Conservation (phyloP, 257 asterid species). For the Prunella vulgaris region DNA sequence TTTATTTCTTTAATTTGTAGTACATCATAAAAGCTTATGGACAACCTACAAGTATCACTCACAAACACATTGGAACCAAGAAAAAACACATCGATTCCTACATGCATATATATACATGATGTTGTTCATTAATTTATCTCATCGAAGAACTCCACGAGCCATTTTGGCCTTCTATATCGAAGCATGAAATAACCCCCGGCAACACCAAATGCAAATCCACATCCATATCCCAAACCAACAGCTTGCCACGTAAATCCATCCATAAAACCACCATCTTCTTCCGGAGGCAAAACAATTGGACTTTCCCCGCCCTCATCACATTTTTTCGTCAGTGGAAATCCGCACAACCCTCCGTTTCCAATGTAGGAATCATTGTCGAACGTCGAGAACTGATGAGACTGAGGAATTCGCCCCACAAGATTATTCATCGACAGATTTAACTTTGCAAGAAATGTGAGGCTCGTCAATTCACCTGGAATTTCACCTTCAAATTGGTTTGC, state of each 20-base stretch:
- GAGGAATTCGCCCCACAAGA: neutral
- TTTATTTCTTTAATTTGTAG: too few species aligned
- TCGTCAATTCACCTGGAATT: neutral
- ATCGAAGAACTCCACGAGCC: neutral
- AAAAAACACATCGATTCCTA: neutral
- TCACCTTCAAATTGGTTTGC: neutral
- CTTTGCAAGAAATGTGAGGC: neutral
- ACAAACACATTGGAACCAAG: neutral
- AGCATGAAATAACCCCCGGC: constrained; percentile 18
- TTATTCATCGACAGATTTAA: neutral
- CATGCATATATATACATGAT: too few species aligned
- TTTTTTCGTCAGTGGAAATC: neutral
- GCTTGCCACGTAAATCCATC: constrained; percentile 26
- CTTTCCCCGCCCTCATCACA: neutral
- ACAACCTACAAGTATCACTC: too few species aligned
- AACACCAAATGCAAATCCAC: constrained; percentile 22
- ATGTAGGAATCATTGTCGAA: neutral
- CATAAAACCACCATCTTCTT: neutral
- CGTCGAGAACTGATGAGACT: neutral
- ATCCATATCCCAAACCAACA: constrained; percentile 25
- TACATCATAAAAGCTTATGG: too few species aligned
- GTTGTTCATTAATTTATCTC: neutral
- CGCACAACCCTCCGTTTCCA: neutral
- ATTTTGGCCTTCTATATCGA: neutral
- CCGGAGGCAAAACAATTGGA: neutral